Percentiles rank a stretch among this genome's conserved stretches.
These are phyloP conservation scores for Zhuliangozyma blackwelliae DNA, from an alignment of 1,139 yeast genomes.

Conservation along the genomic window DNA sequence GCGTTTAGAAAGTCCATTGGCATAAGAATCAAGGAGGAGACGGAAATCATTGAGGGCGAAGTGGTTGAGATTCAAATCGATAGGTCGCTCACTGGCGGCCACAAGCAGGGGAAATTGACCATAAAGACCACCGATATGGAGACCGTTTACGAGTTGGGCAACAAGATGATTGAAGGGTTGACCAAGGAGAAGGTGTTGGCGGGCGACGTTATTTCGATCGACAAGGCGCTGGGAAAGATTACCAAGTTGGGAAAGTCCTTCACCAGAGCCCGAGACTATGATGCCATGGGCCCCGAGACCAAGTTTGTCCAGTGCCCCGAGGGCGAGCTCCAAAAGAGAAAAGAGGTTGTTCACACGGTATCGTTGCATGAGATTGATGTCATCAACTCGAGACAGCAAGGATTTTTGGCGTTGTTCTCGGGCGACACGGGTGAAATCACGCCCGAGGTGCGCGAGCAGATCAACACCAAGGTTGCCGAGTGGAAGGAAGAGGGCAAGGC, in stretches of 20 bases:
- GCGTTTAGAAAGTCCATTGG: constrained; percentile 96
- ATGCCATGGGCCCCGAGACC: constrained; percentile 99
- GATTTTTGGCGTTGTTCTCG: constrained; percentile 89
- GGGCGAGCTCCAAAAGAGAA: constrained; percentile 94
- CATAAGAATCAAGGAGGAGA: constrained; percentile 91
- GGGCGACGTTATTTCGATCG: constrained; percentile 95
- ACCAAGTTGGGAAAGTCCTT: constrained; percentile 93
- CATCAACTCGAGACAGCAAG: constrained; percentile 96
- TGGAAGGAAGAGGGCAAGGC: constrained; percentile 99
- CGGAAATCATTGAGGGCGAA: constrained; percentile 97
- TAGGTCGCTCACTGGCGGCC: constrained; percentile 94
- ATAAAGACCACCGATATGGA: constrained; percentile 99
- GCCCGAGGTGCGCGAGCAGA: constrained; percentile 94
- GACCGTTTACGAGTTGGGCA: constrained; percentile 94
- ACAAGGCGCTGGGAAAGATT: constrained; percentile 92
- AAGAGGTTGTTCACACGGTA: constrained; percentile 93
- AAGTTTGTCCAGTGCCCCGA: constrained; percentile 98
- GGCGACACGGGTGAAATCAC: constrained; percentile 98
- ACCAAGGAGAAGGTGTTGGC: constrained; percentile 95
- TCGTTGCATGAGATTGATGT: constrained; percentile 97
- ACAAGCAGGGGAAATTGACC: constrained; percentile 95
- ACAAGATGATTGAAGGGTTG: constrained; percentile 94
- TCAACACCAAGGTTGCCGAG: constrained; percentile 93
- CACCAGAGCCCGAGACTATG: constrained; percentile 95
- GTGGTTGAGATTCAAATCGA: constrained; percentile 98